phyloP scores from a whole-genome alignment of 2,329 filamentous ascomycete species.

The Blastomyces percursus region DNA sequence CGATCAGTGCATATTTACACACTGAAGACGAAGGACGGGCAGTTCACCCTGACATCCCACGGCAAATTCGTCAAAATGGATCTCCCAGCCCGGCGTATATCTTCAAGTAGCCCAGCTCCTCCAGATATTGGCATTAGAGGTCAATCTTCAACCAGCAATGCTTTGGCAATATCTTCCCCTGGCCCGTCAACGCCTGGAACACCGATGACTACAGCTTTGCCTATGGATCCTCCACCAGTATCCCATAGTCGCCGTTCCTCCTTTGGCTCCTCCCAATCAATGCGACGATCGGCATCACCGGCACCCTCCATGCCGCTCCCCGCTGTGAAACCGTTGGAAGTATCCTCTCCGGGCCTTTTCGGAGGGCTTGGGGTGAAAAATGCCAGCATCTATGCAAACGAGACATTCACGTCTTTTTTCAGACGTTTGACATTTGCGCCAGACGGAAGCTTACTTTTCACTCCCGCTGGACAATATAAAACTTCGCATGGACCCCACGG shows the following conservation, averaged over 20 bases:
- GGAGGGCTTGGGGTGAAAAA: conserved; percentile 61
- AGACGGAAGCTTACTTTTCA: conserved; percentile 86
- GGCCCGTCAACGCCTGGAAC: conserved; percentile 86
- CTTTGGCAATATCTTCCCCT: conserved; percentile 58
- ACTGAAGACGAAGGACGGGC: conserved; percentile 89
- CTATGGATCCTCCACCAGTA: conserved; percentile 92
- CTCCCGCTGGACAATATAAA: conserved; percentile 91
- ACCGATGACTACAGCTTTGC: conserved; percentile 74
- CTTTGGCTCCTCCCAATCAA: conserved; percentile 63
- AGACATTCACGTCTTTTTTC: conserved; percentile 96
- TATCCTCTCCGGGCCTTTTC: conserved; percentile 63
- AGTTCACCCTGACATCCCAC: conserved; percentile 71
- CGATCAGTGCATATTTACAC: conserved; percentile 97
- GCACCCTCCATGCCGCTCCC: conserved; percentile 88
- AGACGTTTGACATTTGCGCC: conserved; percentile 86
- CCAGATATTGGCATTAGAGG: conserved; percentile 51
- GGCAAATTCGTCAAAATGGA: conserved; percentile 85
- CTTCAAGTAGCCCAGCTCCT: conserved; percentile 83
- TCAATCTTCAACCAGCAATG: conserved; percentile 26
- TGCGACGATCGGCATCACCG: conserved; percentile 79
- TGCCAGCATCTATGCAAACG: conserved; percentile 85
- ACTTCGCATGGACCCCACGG: conserved; percentile 57
- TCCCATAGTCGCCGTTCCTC: conserved; percentile 92
- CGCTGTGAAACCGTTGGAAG: conserved; percentile 86
- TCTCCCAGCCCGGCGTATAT: conserved; percentile 79